Evolutionary conservation across 2,329 filamentous ascomycete genomes (phyloP), one percentile per base, ranked within the genome.

Genomic region (Exophiala sp.): DNA sequence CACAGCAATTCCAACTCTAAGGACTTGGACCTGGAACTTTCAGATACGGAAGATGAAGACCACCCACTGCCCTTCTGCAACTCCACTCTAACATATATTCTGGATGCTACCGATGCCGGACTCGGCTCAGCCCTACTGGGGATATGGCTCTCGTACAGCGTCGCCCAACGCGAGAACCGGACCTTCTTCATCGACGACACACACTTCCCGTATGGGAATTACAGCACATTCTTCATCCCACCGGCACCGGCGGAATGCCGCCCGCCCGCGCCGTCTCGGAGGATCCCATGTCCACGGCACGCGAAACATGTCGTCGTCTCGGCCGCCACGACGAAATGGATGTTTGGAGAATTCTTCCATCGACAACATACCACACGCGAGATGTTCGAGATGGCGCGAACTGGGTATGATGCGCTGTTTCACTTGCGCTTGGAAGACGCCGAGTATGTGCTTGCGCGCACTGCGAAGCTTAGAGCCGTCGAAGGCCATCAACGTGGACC

Each of bases 141-240:
- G 62, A 65, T 95, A 48, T 95, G 88, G 88, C 84, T 85, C 61
- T 83, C 87, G 21, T 94, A 93, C 64, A 86, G 86, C 2, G 70
- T 94, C 46, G 87, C 88, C 1, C 75, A 83, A 63, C 78, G 82
- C 52, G 85, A 94, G 64, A 79, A 79, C 11, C 75, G 88, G 19
- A 75, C 81, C 1, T 94, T 95, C 67, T 94, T 95, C 69, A 74
- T 95, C 55, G 87, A 94, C 60, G 88, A 95, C 67, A 81, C 84
- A 5, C 77, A 83, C 58, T 95, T 89, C 83, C 82, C 85, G 1
- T 93, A 93, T 60, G 88, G 88, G 8, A 74, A 76, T 44, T 95
- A 87, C 63, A 76, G 76, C 0, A 76, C 80, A 43, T 88, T 86
- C 60, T 94, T 95, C 67, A 70, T 78, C 39, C 69, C 79, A 2